Evolutionary conservation across 2,329 filamentous ascomycete species (phyloP).

Genomic region (Diaporthe vexans): DNA sequence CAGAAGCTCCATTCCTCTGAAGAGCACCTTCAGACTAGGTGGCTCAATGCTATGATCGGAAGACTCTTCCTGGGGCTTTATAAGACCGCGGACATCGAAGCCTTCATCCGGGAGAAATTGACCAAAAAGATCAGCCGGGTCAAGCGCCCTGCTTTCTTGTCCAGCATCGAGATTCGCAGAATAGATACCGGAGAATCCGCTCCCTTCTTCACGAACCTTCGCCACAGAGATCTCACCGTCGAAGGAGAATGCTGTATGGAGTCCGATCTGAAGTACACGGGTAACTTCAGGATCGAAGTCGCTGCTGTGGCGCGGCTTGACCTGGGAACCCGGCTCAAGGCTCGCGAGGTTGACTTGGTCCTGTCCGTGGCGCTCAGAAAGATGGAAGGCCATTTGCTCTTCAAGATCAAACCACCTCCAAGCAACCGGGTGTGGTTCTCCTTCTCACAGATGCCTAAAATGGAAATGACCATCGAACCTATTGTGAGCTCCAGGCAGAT

Average conservation of each 20-base stretch:
- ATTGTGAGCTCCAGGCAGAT: slow-evolving; percentile 96
- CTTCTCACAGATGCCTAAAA: slow-evolving; percentile 93
- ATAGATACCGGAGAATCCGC: slow-evolving; percentile 90
- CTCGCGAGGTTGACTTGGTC: slow-evolving; percentile 89
- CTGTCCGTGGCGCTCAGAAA: slow-evolving; percentile 88
- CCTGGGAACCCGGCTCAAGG: slow-evolving; percentile 88
- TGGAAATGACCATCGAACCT: slow-evolving; percentile 94
- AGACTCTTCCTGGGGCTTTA: slow-evolving; percentile 90
- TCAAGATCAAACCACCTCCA: slow-evolving; percentile 93
- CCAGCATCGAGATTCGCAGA: slow-evolving; percentile 83
- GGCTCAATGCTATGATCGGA: slow-evolving; percentile 93
- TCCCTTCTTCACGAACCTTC: slow-evolving; percentile 89
- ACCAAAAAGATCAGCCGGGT: slow-evolving; percentile 97
- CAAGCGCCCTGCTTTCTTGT: slow-evolving; percentile 91
- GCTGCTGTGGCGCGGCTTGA: slow-evolving; percentile 95
- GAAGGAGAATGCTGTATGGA: slow-evolving; percentile 92
- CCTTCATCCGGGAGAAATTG: slow-evolving; percentile 85
- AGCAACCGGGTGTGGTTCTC: slow-evolving; percentile 97
- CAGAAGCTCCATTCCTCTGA: slow-evolving; percentile 93
- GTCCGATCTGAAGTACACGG: slow-evolving; percentile 88
- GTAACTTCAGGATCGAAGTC: slow-evolving; percentile 90
- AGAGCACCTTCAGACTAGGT: slow-evolving; percentile 89
- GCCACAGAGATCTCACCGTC: slow-evolving; percentile 88
- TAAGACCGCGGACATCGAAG: slow-evolving; percentile 84
- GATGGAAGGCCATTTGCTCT: slow-evolving; percentile 85